Conservation (phyloP, 2,329 filamentous ascomycete species). For the Nemania serpens region DNA sequence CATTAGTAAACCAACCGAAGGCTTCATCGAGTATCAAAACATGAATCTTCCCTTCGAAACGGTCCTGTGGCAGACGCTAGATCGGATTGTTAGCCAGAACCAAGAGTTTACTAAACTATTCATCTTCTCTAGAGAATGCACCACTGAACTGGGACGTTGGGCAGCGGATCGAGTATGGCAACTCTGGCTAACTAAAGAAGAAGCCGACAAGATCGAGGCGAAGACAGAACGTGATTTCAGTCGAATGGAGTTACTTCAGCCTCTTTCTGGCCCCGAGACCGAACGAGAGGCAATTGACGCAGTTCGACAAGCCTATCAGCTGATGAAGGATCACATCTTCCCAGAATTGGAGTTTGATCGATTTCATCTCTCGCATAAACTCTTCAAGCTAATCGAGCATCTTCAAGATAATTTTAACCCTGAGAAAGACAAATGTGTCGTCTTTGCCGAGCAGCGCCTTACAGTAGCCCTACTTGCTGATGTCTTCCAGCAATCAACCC, state of each 20-base stretch:
- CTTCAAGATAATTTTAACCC: slow-evolving; percentile 67
- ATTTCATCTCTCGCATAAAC: slow-evolving; percentile 71
- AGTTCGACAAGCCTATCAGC: slow-evolving; percentile 61
- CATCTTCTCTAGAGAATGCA: slow-evolving; percentile 61
- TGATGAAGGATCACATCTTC: slow-evolving; percentile 60
- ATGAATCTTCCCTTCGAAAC: slow-evolving; percentile 64
- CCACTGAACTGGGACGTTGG: slow-evolving; percentile 77
- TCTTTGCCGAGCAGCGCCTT: slow-evolving; percentile 81
- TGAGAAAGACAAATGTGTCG: slow-evolving; percentile 71
- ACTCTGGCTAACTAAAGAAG: slow-evolving; percentile 67
- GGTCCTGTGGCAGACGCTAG: slow-evolving; percentile 63
- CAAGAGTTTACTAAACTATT: slow-evolving; percentile 61
- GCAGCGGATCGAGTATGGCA: slow-evolving; percentile 83
- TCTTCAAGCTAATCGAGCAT: slow-evolving; percentile 63
- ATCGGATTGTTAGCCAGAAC: slow-evolving; percentile 48
- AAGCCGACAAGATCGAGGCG: slow-evolving; percentile 64
- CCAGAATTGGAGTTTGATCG: slow-evolving; percentile 37
- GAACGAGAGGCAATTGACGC: slow-evolving; percentile 50
- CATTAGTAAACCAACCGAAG: slow-evolving; percentile 62
- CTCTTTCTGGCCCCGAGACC: slow-evolving; percentile 32
- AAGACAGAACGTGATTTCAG: slow-evolving; percentile 52
- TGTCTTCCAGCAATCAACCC: slow-evolving; percentile 61
- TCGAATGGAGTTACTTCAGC: slow-evolving; percentile 35
- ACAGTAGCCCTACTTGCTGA: slow-evolving; percentile 76
- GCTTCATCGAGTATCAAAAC: slow-evolving; percentile 58